Evolutionary conservation across 139 green algal genomes (phyloP), one percentile per base, ranked within the genome.

Genomic region (Micractinium sp.): DNA sequence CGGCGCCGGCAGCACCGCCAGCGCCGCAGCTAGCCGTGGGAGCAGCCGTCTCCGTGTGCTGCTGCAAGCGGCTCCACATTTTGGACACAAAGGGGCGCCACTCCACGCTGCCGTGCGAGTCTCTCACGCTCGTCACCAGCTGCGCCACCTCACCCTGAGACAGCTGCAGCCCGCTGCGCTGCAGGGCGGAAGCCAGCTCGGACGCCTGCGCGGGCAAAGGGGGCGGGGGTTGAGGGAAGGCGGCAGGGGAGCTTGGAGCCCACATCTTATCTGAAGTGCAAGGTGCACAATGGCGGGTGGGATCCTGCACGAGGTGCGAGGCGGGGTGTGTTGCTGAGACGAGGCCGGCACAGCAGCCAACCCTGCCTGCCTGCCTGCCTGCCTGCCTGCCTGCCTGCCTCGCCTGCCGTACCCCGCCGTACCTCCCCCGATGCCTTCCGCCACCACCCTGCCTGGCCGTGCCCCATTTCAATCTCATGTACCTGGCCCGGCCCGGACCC

Each of bases 171-270:
- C 86, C 75, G 80, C 86, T 83, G 39, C 69, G 36, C 38, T 90
- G 86, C 86, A 90, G 73, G 23, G 75, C 86, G 1, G 39, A 16
- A 4, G 47, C 86, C 38, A 90, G 53, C 86, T 90, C 86, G 41
- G 19, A 20, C 0, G 47, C 73, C 80, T 90, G 63, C 36, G 18
- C 12, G 0, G 29, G 35, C 33, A 83, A 0, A 25, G 77, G 23
- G 25, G 25, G 38, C 4, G 13, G 71, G 12, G 27, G 22, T n/a
- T 56, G 47, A 9, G 47, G 9, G 47, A 56, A 56, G 47, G 47
- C 67, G 20, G 23, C 67, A 75, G 67, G 4, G 14, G 60, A 73
- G 63, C 3, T 19, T 7, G 63, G 63, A 75, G 33, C 67, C 16
- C n/a, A n/a, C n/a, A n/a, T 66, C 60, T 16, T 66, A 16, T 66